A percentile compares a stretch with the other conserved stretches of the same genome.
phyloP scores from a whole-genome alignment of 768 basidiomycete genomes.

The Kwoniella dendrophila region DNA sequence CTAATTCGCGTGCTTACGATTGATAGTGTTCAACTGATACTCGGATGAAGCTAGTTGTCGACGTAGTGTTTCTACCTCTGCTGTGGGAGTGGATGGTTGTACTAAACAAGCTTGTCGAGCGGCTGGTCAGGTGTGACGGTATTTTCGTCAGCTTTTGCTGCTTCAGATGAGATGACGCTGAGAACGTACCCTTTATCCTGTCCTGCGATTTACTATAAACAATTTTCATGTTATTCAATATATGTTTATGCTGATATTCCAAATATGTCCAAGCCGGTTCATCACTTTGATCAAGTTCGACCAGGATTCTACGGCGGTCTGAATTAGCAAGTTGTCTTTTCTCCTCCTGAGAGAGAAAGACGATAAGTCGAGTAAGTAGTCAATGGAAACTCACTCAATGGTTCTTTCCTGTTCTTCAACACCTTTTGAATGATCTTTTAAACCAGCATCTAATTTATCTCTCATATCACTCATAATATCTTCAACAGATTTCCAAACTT shows the following conservation, averaged over 20 bases:
- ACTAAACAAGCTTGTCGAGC: conserved; percentile 57
- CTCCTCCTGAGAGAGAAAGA: not conserved
- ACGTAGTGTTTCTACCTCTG: conserved; percentile 58
- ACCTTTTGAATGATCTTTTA: conserved; percentile 75
- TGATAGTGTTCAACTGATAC: conserved; percentile 22
- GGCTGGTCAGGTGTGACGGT: conserved; percentile 55
- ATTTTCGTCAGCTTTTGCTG: conserved; percentile 12
- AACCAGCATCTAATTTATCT: conserved; percentile 69
- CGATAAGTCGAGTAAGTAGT: no score
- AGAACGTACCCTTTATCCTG: conserved; percentile 63
- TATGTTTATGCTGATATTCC: conserved; percentile 86
- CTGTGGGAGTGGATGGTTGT: conserved; percentile 54
- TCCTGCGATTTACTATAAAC: conserved; percentile 63
- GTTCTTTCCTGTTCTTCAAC: conserved; percentile 96
- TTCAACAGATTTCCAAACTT: conserved; percentile 93
- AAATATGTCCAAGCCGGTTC: conserved; percentile 96
- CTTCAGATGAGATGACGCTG: no score
- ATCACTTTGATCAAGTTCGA: conserved; percentile 81
- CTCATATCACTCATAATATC: conserved; percentile 92
- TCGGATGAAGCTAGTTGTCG: conserved; percentile 27
- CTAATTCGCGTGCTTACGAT: conserved; percentile 19
- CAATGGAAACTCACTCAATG: conserved; percentile 81
- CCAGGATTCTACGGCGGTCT: conserved; percentile 67
- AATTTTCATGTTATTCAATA: conserved; percentile 73
- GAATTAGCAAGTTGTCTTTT: not conserved